These are phyloP conservation scores for Cenchrus fungigraminus DNA, from an alignment of 176 grass and related monocot species.

Conservation along the genomic window DNA sequence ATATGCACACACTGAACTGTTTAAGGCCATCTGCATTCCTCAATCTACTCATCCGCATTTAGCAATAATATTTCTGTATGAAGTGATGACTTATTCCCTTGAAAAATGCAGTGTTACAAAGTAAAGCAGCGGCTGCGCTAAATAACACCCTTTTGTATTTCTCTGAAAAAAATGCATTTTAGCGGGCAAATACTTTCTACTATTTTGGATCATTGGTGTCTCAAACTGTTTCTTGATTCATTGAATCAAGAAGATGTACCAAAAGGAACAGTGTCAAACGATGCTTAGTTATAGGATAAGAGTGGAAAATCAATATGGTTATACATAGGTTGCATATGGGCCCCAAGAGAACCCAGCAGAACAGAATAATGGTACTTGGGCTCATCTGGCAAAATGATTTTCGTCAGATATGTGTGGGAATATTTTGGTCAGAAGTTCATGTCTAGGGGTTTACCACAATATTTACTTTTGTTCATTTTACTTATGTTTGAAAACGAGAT, in stretches of 20 bases:
- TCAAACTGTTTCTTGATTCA: neutral
- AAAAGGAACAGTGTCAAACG: neutral
- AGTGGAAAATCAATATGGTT: neutral
- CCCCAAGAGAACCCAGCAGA: neutral
- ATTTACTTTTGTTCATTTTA: neutral
- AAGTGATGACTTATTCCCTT: neutral
- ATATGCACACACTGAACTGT: neutral
- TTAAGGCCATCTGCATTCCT: neutral
- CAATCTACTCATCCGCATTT: neutral
- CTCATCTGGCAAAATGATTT: neutral
- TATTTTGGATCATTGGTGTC: neutral
- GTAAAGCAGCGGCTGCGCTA: neutral
- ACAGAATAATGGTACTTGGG: neutral
- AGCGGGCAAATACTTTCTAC: neutral
- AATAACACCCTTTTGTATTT: neutral
- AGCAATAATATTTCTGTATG: neutral
- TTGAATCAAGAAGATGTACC: neutral
- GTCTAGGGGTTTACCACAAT: neutral
- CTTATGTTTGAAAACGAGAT: neutral
- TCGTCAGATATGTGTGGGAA: neutral
- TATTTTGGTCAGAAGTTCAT: neutral
- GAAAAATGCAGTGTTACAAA: neutral
- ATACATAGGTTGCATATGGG: slow-evolving; percentile 1
- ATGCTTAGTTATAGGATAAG: slow-evolving; percentile 4
- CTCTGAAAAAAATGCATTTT: neutral